phyloP scores from a whole-genome alignment of 1,284 basidiomycete genomes.

The Pisolithus thermaeus region DNA sequence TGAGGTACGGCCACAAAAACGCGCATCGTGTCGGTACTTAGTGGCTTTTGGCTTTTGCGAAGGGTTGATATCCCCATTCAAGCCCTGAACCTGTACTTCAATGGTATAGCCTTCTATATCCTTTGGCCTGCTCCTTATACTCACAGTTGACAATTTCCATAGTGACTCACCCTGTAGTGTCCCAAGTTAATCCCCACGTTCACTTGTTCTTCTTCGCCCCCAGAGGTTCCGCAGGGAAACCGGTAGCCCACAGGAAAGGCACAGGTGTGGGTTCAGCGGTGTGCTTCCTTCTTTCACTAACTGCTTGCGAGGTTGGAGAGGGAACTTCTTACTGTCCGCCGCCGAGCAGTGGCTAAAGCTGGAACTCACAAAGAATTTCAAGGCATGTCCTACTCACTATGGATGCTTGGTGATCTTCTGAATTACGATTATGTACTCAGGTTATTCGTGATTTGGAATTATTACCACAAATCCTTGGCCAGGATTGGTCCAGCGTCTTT shows the following conservation, averaged over 20 bases:
- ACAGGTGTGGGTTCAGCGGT: conserved; percentile 53
- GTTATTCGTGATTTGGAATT: conserved; percentile 91
- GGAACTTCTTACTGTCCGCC: conserved; percentile 91
- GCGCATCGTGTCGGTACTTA: neutral
- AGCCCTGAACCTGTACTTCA: conserved; percentile 89
- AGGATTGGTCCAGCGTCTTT: conserved; percentile 95
- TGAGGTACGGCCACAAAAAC: conserved; percentile 46
- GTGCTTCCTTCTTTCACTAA: neutral
- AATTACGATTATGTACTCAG: conserved; percentile 26
- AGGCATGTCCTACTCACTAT: conserved; percentile 36
- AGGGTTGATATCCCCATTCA: conserved; percentile 94
- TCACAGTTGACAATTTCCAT: conserved; percentile 4
- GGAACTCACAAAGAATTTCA: conserved; percentile 93
- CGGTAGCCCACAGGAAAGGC: conserved; percentile 87
- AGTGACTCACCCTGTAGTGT: conserved; percentile 95
- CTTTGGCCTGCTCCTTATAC: neutral
- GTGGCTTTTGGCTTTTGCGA: conserved; percentile 5
- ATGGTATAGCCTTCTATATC: conserved; percentile 44
- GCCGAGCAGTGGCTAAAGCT: conserved; percentile 92
- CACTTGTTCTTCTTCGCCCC: conserved; percentile 98
- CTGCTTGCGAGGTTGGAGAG: conserved; percentile 74
- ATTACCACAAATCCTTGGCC: conserved; percentile 82
- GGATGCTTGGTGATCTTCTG: neutral
- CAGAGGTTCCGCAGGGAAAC: conserved; percentile 88
- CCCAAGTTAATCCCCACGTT: conserved; percentile 96